Base-by-base conservation (phyloP, 2,329 filamentous ascomycete species). In the Thielaviopsis euricoi region DNA sequence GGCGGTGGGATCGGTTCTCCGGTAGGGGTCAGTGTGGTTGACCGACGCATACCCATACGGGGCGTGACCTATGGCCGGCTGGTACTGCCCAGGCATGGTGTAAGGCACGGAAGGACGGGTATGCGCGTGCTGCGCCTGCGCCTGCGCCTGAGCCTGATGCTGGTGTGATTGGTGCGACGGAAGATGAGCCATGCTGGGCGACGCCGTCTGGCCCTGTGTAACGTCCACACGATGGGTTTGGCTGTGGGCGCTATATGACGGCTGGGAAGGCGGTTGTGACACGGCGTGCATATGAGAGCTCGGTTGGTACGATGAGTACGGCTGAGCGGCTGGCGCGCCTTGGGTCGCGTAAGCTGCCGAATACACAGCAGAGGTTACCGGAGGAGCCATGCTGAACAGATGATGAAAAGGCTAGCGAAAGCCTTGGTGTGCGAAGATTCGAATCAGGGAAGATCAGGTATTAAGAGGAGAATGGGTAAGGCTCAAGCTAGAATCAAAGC, bases 41-140 rank as follows among this genome's bases (percentile, higher is more conserved):
- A 60, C 52, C 5, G 56, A n/a, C 7, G 56, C 52, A 46, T 61
- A 61, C 17, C 37, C 52, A 26, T 62, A 62, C 37, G 58, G 46
- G 22, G 51, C 48, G 2, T 52, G 43, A 12, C 53, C 33, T 53
- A 62, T 60, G 19, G 52, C 23, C 10, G 56, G 53, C n/a, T 40
- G 61, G 37, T 62, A 62, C 26, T 48, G 46, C n/a, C 37, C 49
- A 23, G 46, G 52, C 40, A 56, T 60, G 25, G 49, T 21, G 37
- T 62, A 62, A 5, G 52, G 22, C 5, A 58, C 56, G 12, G 61
- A 26, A 49, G 53, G 58, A 49, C 61, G 55, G 15, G 55, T 25
- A 7, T 46, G 55, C 43, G 43, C 55, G 10, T 40, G 55, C 9
- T 46, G 55, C 23, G 49, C 37, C 25, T 57, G 55, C 6, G 55